Percentiles rank a stretch among this genome's conserved stretches.
These are phyloP conservation scores for Lunularia cruciata DNA, from an alignment of 225 moss, liverwort and hornwort species.

Conservation along the genomic window DNA sequence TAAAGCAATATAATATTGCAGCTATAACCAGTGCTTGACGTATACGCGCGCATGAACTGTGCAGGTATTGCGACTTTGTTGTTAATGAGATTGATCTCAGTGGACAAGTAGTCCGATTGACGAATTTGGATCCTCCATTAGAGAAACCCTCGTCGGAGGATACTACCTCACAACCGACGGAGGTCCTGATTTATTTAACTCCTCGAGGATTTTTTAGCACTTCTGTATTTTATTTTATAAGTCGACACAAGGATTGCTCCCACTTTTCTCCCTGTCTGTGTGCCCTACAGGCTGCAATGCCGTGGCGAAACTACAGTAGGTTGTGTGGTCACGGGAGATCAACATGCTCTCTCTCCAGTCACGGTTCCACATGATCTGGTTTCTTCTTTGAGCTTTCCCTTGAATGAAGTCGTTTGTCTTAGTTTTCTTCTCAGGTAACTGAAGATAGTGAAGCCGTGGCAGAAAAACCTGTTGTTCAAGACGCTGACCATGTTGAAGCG, in stretches of 20 bases:
- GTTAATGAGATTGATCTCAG: constrained; percentile 83
- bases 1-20: too few species aligned
- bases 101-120: constrained; percentile 63
- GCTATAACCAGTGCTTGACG: too few species aligned
- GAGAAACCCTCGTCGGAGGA: constrained; percentile 36
- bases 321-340: too few species aligned
- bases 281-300: background rate
- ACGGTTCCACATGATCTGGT: background rate
- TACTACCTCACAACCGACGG: constrained; percentile 13
- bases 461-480: constrained; percentile 40
- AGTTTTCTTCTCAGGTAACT: constrained; percentile 5
- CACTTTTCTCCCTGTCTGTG: background rate
- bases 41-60: background rate
- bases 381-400: background rate
- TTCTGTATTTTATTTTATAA: too few species aligned
- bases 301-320: background rate
- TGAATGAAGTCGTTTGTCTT: background rate
- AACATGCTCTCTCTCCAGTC: background rate
- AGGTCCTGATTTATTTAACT: background rate
- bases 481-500: constrained; percentile 60
- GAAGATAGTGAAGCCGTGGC: constrained; percentile 31
- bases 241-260: background rate
- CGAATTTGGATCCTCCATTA: constrained; percentile 55
- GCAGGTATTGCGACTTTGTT: constrained; percentile 90
- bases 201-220: too few species aligned